Conservation (phyloP, 331 rosid species). For the Prunus yedoensis region DNA sequence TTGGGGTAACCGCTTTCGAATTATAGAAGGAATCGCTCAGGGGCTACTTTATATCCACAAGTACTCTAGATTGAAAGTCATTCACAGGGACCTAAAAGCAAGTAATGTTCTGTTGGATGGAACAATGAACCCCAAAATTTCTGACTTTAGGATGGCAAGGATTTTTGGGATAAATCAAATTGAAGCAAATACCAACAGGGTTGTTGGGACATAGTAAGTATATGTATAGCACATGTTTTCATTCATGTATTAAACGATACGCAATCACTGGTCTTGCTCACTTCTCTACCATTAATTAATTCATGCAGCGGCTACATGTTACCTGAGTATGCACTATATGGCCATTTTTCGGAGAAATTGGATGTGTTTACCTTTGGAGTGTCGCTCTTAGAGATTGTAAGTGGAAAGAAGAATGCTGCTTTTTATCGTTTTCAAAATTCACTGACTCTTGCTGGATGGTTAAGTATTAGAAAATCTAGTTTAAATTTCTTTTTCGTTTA, state of each 20-base stretch:
- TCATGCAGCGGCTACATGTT: conserved; percentile 8
- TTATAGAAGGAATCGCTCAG: no score
- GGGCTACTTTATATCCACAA: no score
- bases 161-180: background rate
- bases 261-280: no score
- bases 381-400: background rate
- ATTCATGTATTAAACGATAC: background rate
- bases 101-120: no score
- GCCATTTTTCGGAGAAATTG: no score
- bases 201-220: background rate
- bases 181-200: background rate
- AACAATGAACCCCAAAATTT: no score
- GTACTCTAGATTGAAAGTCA: no score
- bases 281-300: no score
- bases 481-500: background rate
- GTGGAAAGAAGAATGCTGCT: background rate
- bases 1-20: no score
- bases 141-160: background rate
- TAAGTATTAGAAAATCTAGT: background rate
- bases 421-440: background rate
- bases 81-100: no score
- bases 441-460: background rate
- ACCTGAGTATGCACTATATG: background rate
- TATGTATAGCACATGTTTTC: background rate
- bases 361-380: no score